These are phyloP conservation scores for Piper betle DNA, from an alignment of 164 flowering plant genomes.

Conservation along the genomic window DNA sequence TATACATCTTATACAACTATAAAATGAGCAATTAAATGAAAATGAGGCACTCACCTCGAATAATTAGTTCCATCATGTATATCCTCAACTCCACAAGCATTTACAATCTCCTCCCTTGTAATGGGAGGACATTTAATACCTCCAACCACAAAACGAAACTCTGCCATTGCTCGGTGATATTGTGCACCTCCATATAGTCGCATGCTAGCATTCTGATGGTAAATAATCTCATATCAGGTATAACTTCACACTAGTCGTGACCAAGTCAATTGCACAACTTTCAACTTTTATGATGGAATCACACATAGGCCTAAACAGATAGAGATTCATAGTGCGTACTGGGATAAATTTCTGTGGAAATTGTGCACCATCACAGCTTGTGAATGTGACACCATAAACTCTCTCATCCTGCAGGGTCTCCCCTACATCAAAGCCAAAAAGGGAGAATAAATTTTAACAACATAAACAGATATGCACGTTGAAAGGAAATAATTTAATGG, in stretches of 20 bases:
- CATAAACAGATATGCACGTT: neutral
- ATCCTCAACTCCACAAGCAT: slow-evolving; percentile 99
- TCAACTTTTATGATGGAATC: neutral
- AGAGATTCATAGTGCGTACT: slow-evolving; percentile 30
- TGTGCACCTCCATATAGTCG: slow-evolving; percentile 99
- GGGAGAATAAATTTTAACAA: neutral
- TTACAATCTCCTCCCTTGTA: slow-evolving; percentile 91
- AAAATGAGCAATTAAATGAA: neutral
- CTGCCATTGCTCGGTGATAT: slow-evolving; percentile 99
- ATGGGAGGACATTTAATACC: slow-evolving; percentile 92
- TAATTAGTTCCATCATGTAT: slow-evolving; percentile 96
- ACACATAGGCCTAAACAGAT: neutral
- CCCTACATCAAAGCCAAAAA: slow-evolving; percentile 31
- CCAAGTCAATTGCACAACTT: too few species aligned
- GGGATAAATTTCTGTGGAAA: slow-evolving; percentile 90
- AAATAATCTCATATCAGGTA: slow-evolving; percentile 2
- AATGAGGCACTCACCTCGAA: slow-evolving; percentile 44
- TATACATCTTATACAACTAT: neutral
- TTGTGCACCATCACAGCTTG: slow-evolving; percentile 73
- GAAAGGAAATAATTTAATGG: neutral
- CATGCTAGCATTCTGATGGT: slow-evolving; percentile 88
- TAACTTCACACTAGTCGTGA: neutral
- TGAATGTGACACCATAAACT: slow-evolving; percentile 74
- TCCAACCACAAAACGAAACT: slow-evolving; percentile 94
- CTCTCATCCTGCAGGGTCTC: slow-evolving; percentile 96